These are phyloP conservation scores for Starmerella tilneyi DNA, from an alignment of 805 yeast genomes.

Conservation along the genomic window DNA sequence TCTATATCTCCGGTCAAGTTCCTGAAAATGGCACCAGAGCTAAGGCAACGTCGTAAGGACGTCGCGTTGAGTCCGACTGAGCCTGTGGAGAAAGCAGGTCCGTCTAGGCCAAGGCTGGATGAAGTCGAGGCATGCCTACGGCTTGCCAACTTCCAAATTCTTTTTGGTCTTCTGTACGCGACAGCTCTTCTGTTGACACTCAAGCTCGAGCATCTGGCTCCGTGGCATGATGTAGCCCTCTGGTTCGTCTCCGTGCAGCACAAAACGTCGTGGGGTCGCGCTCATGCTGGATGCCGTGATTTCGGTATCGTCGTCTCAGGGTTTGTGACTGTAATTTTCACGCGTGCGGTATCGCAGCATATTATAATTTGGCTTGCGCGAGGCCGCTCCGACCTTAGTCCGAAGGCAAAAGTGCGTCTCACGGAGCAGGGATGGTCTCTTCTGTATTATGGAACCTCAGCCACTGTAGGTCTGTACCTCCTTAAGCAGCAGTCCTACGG, in stretches of 20 bases:
- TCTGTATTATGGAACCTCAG: conserved; percentile 48
- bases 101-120: neutral
- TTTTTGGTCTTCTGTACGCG: conserved; percentile 5
- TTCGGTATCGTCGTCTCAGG: conserved; percentile 11
- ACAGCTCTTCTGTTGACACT: neutral
- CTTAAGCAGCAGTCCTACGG: conserved; percentile 52
- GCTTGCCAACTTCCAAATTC: conserved; percentile 9
- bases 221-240: conserved; percentile 1
- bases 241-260: conserved; percentile 18
- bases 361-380: conserved; percentile 11
- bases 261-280: conserved; percentile 12
- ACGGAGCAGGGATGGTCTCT: conserved; percentile 81
- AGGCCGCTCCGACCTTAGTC: conserved; percentile 12
- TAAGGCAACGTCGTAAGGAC: conserved; percentile 3
- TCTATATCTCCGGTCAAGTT: neutral
- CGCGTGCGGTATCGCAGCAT: conserved; percentile 20
- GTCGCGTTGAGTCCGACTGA: neutral
- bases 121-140: conserved; percentile 1
- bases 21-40: conserved; percentile 1
- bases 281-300: conserved; percentile 21
- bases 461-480: conserved; percentile 47
- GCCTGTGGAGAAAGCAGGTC: neutral
- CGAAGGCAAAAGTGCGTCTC: conserved; percentile 53
- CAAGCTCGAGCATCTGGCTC: neutral
- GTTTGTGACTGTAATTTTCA: conserved; percentile 15